Evolutionary conservation across 306 rosid species (phyloP), one percentile per base, ranked within the genome.

Genomic region (Erythrophleum fordii): DNA sequence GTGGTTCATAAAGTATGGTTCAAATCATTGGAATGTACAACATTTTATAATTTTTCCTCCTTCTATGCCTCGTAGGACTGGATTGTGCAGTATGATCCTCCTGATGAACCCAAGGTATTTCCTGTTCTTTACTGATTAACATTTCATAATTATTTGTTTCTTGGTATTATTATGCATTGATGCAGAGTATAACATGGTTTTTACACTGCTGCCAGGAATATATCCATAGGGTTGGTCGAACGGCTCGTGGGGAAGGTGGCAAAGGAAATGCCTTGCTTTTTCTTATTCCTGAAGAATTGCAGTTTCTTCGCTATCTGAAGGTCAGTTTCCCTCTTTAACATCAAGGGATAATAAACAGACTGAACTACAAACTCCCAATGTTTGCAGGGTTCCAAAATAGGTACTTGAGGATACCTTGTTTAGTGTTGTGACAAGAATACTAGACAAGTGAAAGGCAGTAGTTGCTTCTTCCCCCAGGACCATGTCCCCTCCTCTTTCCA

Each of bases 71-170:
- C 89, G 89, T 82, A 95, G 99, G 99, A 95, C 82, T 95, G 99
- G 98, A 93, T 95, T 88, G 97, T 95, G 91, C 99, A 95, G 84
- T 93, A 76, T 84, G 99, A 95, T 88, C 99, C 99, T 82, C 99
- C 99, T 7, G 99, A 93, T 90, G 97, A 93, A 46, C 99, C 99
- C 26, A 95, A 90, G 97, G 99, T 95, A 79, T 72, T 22, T 52
- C 25, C 49, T 64, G 5, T 78, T 78, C 74, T 81, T 70, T n/a
- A 11, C 56, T 66, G 44, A 23, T 66, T 45, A 16, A 45, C 29
- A 13, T 25, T 20, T 61, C 71, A 20, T 0, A 29, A 22, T 74
- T 58, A 23, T 39, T 49, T 49, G 17, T 77, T 60, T 59, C 45
- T 55, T 70, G 28, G 41, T 13, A 29, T 46, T 80, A 46, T 26